Conservation (phyloP, 805 yeast species). For the Candida germanica region DNA sequence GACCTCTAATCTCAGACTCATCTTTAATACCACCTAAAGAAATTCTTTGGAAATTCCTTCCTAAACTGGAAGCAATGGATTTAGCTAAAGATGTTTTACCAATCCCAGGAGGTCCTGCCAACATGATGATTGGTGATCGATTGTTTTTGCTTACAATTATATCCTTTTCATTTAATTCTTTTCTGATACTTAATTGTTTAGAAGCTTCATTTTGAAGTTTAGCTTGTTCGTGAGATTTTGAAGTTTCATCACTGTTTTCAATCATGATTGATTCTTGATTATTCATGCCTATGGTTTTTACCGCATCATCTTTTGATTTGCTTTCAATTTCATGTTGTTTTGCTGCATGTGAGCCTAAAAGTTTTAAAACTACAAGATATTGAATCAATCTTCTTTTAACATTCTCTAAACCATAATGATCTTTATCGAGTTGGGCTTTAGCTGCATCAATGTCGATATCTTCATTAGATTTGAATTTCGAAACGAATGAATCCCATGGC, state of each 20-base stretch:
- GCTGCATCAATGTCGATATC: conserved; percentile 49
- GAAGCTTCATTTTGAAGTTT: conserved; percentile 17
- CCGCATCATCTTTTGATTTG: conserved; percentile 8
- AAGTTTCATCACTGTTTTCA: conserved; percentile 36
- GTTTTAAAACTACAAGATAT: conserved; percentile 72
- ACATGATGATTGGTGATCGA: conserved; percentile 70
- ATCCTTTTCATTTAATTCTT: conserved; percentile 7
- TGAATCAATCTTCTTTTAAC: conserved; percentile 70
- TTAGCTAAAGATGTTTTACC: conserved; percentile 87
- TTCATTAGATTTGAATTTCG: conserved; percentile 32
- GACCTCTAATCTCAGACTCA: conserved; percentile 88
- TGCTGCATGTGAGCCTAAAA: conserved; percentile 43
- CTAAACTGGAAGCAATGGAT: conserved; percentile 71
- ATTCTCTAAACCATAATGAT: conserved; percentile 42
- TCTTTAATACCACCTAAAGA: conserved; percentile 87
- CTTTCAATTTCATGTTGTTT: conserved; percentile 12
- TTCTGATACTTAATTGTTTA: conserved; percentile 11
- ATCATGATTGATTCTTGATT: conserved; percentile 19
- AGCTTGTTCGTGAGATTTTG: conserved; percentile 23
- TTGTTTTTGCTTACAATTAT: conserved; percentile 27
- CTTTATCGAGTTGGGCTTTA: conserved; percentile 35
- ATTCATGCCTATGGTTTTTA: conserved; percentile 11
- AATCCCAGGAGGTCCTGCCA: conserved; percentile 93
- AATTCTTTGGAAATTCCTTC: conserved; percentile 72
- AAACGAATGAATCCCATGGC: conserved; percentile 50